phyloP scores from a whole-genome alignment of 2,329 filamentous ascomycete genomes.

The Microcera coccophila region DNA sequence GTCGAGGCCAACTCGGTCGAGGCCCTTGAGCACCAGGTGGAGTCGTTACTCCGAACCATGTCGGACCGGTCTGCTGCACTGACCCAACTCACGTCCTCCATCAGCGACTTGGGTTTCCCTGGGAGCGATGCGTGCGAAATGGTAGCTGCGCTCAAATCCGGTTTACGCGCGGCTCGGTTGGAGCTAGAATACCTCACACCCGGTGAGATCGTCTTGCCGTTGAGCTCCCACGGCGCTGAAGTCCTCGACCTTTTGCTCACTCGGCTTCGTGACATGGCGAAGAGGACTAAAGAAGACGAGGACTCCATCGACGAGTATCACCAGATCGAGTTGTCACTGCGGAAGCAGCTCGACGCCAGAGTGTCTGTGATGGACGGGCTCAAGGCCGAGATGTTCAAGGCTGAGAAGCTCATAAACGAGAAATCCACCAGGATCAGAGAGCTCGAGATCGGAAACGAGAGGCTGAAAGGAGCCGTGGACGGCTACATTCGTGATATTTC shows the following conservation, averaged over 20 bases:
- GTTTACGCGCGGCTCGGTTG: conserved; percentile 54
- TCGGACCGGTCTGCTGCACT: conserved; percentile 49
- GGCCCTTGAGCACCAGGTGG: conserved; percentile 41
- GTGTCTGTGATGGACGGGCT: conserved; percentile 50
- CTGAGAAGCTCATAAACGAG: conserved; percentile 32
- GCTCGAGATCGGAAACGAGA: conserved; percentile 47
- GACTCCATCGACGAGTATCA: conserved; percentile 59
- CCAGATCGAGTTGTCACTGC: conserved; percentile 51
- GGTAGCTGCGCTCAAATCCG: conserved; percentile 43
- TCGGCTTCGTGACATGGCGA: conserved; percentile 47
- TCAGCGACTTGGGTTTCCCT: conserved; percentile 49
- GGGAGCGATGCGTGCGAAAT: conserved; percentile 47
- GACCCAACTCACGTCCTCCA: conserved; percentile 40
- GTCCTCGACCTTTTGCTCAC: conserved; percentile 53
- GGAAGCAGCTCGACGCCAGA: conserved; percentile 53
- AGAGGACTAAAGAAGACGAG: conserved; percentile 46
- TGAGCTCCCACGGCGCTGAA: conserved; percentile 50
- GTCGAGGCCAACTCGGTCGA: conserved; percentile 18
- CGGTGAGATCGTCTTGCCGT: conserved; percentile 52
- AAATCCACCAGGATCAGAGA: conserved; percentile 41
- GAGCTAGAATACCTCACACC: conserved; percentile 61
- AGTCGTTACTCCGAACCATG: conserved; percentile 42
- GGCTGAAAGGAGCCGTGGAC: conserved; percentile 50
- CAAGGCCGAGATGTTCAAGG: conserved; percentile 38
- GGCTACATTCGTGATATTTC: conserved; percentile 52